Base-by-base conservation (phyloP, 345 rosid species). In the Salix arbutifolia region DNA sequence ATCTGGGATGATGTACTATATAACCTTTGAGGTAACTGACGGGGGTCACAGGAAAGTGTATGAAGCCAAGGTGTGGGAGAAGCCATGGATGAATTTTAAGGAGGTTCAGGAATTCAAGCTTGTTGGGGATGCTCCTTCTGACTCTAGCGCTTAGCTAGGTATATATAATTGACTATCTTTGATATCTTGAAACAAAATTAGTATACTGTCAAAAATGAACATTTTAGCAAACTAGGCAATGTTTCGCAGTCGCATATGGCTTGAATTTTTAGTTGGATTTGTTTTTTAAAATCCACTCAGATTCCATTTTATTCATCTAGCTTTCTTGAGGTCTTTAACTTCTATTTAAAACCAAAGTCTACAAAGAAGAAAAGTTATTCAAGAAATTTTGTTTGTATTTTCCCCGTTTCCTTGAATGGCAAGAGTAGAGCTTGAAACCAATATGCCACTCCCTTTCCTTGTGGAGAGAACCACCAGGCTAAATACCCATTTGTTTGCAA, bases 31-130 rank as follows among this genome's bases (percentile, higher is more conserved):
- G 88, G 99, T 84, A 10, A 79, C 71, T 2, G 94, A 95, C 33
- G 96, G 97, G 5, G 91, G 82, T 40, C 72, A 83, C 74, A 83
- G 79, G 56, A 89, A 95, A 80, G 67, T 86, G 53, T 95, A 88
- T 72, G 93, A 93, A 85, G 99, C 97, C 71, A 91, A 95, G 86
- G 87, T 95, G 58, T 88, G 96, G 97, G 97, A 80, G 85, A 93
- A 95, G 84, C 90, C 90, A 25, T 95, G 99, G 99, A 25, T 83
- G 86, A 81, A 95, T 46, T 92, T 90, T 84, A 93, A 89, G 86
- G 84, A 91, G 86, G 82, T 93, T 75, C 90, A 91, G 77, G 90
- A 86, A 10, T 95, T 95, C 87, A 89, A 85, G 82, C 89, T 78
- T 37, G 50, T 88, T 46, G 91, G 83, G 18, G 90, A 85, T 70